Evolutionary conservation across 345 rosid genomes (phyloP).

Genomic region (Anastatica hierochuntica): DNA sequence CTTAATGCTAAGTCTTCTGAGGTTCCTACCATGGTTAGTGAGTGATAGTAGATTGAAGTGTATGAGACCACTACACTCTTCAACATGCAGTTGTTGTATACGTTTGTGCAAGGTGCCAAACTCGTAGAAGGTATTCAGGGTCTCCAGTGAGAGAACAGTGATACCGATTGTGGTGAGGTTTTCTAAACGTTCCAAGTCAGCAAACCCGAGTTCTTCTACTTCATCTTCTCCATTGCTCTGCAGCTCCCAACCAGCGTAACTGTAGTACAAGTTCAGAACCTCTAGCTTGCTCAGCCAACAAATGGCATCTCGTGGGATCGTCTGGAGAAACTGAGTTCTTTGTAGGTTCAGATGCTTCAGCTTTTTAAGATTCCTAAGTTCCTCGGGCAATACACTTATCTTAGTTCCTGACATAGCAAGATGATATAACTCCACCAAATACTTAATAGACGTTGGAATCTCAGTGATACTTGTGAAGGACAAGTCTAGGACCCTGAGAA

Average conservation of each 20-base stretch:
- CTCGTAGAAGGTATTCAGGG: slow-evolving; percentile 22
- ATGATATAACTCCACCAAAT: slow-evolving; percentile 31
- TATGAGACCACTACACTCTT: slow-evolving; percentile 30
- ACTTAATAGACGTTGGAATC: slow-evolving; percentile 31
- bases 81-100: slow-evolving; percentile 36
- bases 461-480: slow-evolving; percentile 36
- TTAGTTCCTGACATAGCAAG: slow-evolving; percentile 38
- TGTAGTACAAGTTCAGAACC: slow-evolving; percentile 40
- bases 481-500: slow-evolving; percentile 27
- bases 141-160: slow-evolving; percentile 24
- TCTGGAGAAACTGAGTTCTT: slow-evolving; percentile 38
- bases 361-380: slow-evolving; percentile 29
- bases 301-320: slow-evolving; percentile 34
- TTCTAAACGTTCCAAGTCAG: slow-evolving; percentile 31
- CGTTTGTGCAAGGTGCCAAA: slow-evolving; percentile 16
- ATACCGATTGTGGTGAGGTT: slow-evolving; percentile 33
- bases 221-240: slow-evolving; percentile 14
- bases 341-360: slow-evolving; percentile 37
- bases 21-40: slow-evolving; percentile 23
- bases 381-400: slow-evolving; percentile 33
- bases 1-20: slow-evolving; percentile 44
- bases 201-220: slow-evolving; percentile 28
- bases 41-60: slow-evolving; percentile 23
- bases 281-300: slow-evolving; percentile 27
- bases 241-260: slow-evolving; percentile 37